A percentile compares a stretch with the other conserved stretches of the same genome.
phyloP scores from a whole-genome alignment of 768 basidiomycete genomes.

The Mrakia blollopis region DNA sequence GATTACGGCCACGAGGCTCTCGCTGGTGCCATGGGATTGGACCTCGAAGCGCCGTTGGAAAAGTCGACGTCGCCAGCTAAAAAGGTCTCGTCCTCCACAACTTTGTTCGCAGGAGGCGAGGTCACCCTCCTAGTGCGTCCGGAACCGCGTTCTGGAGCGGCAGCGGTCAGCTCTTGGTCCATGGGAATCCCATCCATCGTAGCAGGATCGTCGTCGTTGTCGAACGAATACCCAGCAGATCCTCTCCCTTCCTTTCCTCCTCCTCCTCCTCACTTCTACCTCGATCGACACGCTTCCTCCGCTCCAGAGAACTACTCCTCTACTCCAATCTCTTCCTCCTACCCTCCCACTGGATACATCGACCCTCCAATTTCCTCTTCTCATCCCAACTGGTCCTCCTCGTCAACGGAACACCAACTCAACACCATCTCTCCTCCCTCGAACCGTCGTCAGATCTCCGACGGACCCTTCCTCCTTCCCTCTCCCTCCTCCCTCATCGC shows the following conservation, averaged over 20 bases:
- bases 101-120: neutral
- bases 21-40: neutral
- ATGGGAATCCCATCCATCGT: neutral
- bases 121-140: neutral
- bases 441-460: neutral
- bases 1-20: conserved; percentile 1
- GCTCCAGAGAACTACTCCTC: neutral
- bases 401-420: neutral
- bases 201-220: neutral
- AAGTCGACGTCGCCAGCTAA: neutral
- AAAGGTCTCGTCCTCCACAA: neutral
- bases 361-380: neutral
- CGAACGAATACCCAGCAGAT: neutral
- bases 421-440: neutral
- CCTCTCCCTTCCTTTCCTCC: neutral
- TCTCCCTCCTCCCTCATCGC: neutral
- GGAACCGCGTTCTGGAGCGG: neutral
- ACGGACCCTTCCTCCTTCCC: neutral
- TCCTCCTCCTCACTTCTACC: neutral
- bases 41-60: neutral
- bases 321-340: neutral
- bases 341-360: neutral
- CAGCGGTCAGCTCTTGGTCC: neutral
- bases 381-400: neutral
- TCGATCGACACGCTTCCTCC: neutral